phyloP scores from a whole-genome alignment of 1,284 basidiomycete genomes.

The Sanghuangporus weigelae region DNA sequence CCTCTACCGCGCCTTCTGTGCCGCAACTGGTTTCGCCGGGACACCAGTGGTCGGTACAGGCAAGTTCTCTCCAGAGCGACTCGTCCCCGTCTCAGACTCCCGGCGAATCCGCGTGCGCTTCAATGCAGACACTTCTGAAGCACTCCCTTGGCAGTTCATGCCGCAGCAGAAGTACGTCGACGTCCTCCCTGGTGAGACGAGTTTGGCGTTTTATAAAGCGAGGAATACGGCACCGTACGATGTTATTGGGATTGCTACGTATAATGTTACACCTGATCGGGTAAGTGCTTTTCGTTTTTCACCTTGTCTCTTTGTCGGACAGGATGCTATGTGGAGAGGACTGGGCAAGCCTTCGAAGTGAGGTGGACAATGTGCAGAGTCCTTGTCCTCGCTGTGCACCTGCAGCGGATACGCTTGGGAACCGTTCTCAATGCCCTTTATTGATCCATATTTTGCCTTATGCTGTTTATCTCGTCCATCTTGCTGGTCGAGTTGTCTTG shows the following conservation, averaged over 20 bases:
- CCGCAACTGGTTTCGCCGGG: constrained; percentile 94
- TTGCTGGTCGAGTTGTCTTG: background rate
- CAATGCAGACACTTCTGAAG: constrained; percentile 88
- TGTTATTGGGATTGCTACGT: constrained; percentile 97
- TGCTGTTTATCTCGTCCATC: background rate
- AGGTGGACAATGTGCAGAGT: background rate
- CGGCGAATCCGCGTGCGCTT: constrained; percentile 90
- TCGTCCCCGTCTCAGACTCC: constrained; percentile 69
- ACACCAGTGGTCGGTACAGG: constrained; percentile 86
- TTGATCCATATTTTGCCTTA: too few species aligned
- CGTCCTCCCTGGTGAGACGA: constrained; percentile 94
- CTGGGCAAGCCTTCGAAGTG: background rate
- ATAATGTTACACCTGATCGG: constrained; percentile 91
- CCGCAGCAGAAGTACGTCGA: constrained; percentile 89
- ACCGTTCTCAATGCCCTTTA: background rate
- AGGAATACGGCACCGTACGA: constrained; percentile 84
- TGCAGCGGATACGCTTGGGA: background rate
- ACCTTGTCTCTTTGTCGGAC: background rate
- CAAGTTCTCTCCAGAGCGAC: constrained; percentile 75
- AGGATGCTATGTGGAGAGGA: background rate
- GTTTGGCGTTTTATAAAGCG: constrained; percentile 94
- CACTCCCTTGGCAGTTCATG: constrained; percentile 90
- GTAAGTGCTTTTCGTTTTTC: constrained; percentile 42
- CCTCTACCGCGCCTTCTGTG: constrained; percentile 95
- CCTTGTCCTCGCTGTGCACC: background rate